phyloP scores from a whole-genome alignment of 768 basidiomycete species.

The Amanita exitialis region DNA sequence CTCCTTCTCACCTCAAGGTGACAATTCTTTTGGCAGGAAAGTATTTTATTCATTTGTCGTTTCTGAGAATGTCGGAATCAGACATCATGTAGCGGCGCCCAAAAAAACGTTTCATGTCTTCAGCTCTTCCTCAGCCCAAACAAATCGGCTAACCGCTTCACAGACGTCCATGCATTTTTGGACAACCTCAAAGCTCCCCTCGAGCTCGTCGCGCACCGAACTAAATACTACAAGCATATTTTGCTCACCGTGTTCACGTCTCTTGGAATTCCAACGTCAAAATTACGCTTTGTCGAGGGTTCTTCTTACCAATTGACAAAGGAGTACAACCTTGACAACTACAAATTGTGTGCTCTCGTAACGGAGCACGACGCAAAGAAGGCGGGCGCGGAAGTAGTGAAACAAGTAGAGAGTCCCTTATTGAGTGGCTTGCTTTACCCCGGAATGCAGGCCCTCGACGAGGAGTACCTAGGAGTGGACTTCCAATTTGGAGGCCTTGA shows the following conservation, averaged over 20 bases:
- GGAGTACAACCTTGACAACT: slow-evolving; percentile 94
- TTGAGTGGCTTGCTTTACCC: slow-evolving; percentile 93
- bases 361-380: slow-evolving; percentile 97
- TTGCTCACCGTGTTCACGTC: slow-evolving; percentile 78
- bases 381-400: slow-evolving; percentile 97
- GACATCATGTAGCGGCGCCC: neutral
- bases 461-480: slow-evolving; percentile 91
- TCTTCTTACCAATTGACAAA: slow-evolving; percentile 86
- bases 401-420: slow-evolving; percentile 88
- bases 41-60: slow-evolving; percentile 5
- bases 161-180: slow-evolving; percentile 94
- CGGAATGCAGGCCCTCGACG: slow-evolving; percentile 92
- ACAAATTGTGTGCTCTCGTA: slow-evolving; percentile 83
- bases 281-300: slow-evolving; percentile 78
- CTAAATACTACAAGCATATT: slow-evolving; percentile 82
- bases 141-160: neutral
- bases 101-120: too few species aligned
- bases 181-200: slow-evolving; percentile 96
- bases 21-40: slow-evolving; percentile 74
- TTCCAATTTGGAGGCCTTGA: slow-evolving; percentile 99
- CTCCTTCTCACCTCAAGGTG: slow-evolving; percentile 32
- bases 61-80: neutral
- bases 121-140: neutral
- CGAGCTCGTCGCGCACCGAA: slow-evolving; percentile 80
- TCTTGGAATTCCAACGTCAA: slow-evolving; percentile 83